Conservation (phyloP, 2,329 filamentous ascomycete species). For the Colletotrichum chlorophyti region DNA sequence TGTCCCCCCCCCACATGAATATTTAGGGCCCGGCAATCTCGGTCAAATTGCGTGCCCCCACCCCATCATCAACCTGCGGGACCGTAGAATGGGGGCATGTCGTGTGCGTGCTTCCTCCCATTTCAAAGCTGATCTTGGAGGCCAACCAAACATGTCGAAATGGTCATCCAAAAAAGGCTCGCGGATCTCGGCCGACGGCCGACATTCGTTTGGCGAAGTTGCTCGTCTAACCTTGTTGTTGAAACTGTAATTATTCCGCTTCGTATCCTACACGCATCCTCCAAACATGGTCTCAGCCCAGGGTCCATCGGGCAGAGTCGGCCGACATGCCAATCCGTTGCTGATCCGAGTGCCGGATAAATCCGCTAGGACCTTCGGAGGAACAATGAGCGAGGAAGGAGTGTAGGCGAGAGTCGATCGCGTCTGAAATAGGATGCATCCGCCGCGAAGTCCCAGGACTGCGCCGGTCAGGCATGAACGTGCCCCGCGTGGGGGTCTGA, state of each 20-base stretch:
- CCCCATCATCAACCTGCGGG: conserved; percentile 9
- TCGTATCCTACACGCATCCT: too few relatives aligned
- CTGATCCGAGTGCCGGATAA: conserved; percentile 13
- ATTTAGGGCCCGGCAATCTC: conserved; percentile 30
- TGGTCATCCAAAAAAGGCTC: conserved; percentile 18
- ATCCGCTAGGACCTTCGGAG: conserved; percentile 17
- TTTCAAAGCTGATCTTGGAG: conserved; percentile 10
- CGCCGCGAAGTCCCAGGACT: conserved; percentile 17
- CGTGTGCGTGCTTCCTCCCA: conserved; percentile 6
- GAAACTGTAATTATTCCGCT: not conserved
- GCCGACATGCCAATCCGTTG: conserved; percentile 9
- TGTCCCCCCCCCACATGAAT: conserved; percentile 16
- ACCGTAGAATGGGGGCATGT: too few relatives aligned
- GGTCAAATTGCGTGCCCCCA: conserved; percentile 27
- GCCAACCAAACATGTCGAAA: conserved; percentile 19
- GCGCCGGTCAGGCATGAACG: conserved; percentile 14
- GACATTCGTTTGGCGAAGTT: not conserved
- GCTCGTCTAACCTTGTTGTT: not conserved
- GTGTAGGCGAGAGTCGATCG: conserved; percentile 26
- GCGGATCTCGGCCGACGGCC: conserved; percentile 18
- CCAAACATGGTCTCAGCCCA: too few relatives aligned
- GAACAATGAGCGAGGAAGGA: conserved; percentile 3
- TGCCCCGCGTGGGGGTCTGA: conserved; percentile 28
- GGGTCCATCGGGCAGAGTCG: conserved; percentile 15
- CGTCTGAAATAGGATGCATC: conserved; percentile 23